Evolutionary conservation across 305 asterid genomes (phyloP).

Genomic region (Rubia tinctorum): DNA sequence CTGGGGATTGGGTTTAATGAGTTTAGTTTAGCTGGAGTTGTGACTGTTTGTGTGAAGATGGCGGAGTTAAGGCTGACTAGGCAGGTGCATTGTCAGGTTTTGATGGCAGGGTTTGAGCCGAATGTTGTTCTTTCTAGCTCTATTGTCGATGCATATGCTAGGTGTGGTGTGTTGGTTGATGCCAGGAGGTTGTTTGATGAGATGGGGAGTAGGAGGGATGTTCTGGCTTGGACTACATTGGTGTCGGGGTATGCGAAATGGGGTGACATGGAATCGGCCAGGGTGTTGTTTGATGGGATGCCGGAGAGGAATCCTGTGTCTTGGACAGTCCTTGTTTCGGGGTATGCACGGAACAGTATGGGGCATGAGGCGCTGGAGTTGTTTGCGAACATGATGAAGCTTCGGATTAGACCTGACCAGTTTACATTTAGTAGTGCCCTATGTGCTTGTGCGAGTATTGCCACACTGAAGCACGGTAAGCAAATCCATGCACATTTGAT

Average conservation of each 20-base stretch:
- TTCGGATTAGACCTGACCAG: conserved; percentile 53
- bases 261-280: conserved; percentile 62
- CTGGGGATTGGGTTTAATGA: conserved; percentile 48
- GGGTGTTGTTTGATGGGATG: conserved; percentile 47
- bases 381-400: conserved; percentile 46
- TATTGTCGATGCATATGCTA: conserved; percentile 59
- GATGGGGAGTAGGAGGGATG: conserved; percentile 50
- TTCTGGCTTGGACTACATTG: conserved; percentile 79
- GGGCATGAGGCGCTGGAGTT: conserved; percentile 44
- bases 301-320: conserved; percentile 59
- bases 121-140: conserved; percentile 68
- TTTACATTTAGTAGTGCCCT: conserved; percentile 59
- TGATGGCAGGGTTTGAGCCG: conserved; percentile 51
- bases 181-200: conserved; percentile 64
- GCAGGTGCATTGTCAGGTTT: conserved; percentile 69
- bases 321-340: conserved; percentile 68
- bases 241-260: conserved; percentile 61
- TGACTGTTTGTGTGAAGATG: conserved; percentile 61
- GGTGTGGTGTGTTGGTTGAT: conserved; percentile 58
- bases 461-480: conserved; percentile 48
- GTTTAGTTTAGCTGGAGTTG: conserved; percentile 64
- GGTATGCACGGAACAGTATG: conserved; percentile 55
- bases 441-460: conserved; percentile 55
- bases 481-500: conserved; percentile 69
- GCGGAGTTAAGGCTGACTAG: conserved; percentile 47